Evolutionary conservation across 371 early-diverging fungal genomes (phyloP).

Genomic region (Funneliformis caledonium): DNA sequence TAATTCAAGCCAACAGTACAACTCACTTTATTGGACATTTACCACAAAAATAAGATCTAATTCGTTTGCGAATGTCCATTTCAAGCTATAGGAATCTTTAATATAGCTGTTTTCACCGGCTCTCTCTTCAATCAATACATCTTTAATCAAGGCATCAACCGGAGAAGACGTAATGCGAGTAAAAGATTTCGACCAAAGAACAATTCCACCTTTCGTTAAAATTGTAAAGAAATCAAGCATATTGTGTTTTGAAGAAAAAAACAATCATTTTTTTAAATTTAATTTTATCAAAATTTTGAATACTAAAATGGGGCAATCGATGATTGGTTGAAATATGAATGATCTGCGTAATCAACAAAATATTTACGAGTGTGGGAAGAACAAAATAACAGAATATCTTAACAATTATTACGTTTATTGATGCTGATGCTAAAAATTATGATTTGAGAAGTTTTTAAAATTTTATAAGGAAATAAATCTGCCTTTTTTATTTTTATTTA

Average conservation of each 20-base stretch:
- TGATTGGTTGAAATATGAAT: no score
- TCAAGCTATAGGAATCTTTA: constrained; percentile 72
- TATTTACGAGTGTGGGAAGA: no score
- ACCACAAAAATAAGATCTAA: constrained; percentile 89
- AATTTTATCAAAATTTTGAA: neutral
- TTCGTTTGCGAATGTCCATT: constrained; percentile 88
- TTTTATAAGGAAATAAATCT: no score
- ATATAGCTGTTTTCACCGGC: constrained; percentile 61
- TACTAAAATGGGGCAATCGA: no score
- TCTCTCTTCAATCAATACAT: constrained; percentile 82
- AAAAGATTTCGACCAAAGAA: constrained; percentile 78
- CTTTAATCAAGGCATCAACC: constrained; percentile 73
- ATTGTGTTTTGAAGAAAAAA: neutral
- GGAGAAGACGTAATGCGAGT: constrained; percentile 62
- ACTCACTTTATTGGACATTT: constrained; percentile 41
- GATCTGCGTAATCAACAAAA: no score
- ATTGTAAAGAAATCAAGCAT: constrained; percentile 87
- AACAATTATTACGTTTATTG: no score
- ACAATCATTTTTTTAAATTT: neutral
- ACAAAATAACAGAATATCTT: no score
- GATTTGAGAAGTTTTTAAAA: no score
- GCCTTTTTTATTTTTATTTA: no score
- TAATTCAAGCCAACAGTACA: neutral
- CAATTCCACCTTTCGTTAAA: constrained; percentile 81
- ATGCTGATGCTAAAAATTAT: no score